phyloP scores from a whole-genome alignment of 2,329 filamentous ascomycete genomes.

The Neofusicoccum umdonicola region DNA sequence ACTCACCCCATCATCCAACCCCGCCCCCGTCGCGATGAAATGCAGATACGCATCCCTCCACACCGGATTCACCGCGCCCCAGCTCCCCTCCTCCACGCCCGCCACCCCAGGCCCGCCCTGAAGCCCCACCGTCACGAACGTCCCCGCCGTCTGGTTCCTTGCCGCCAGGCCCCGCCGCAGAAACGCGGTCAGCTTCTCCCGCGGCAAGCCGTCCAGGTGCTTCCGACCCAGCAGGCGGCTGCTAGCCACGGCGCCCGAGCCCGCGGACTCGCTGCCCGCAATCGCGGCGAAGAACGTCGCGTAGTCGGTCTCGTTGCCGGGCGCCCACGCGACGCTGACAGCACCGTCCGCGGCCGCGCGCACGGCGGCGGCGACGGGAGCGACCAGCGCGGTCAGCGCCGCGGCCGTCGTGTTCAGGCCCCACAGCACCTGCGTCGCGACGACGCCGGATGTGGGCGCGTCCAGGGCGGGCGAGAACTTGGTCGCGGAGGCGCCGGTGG shows the following conservation, averaged over 20 bases:
- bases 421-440: conserved; percentile 29
- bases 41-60: conserved; percentile 38
- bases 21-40: conserved; percentile 27
- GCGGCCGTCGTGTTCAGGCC: conserved; percentile 27
- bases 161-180: conserved; percentile 21
- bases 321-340: background rate
- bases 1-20: background rate
- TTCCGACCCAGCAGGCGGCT: conserved; percentile 36
- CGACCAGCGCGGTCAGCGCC: conserved; percentile 21
- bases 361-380: conserved; percentile 18
- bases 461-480: conserved; percentile 35
- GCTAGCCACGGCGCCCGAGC: conserved; percentile 29
- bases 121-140: conserved; percentile 27
- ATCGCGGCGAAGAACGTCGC: conserved; percentile 29
- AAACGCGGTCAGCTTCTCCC: background rate
- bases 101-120: conserved; percentile 29
- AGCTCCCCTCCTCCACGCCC: conserved; percentile 26
- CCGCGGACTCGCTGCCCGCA: conserved; percentile 28
- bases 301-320: conserved; percentile 28
- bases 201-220: conserved; percentile 29
- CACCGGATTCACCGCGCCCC: conserved; percentile 27
- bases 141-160: conserved; percentile 23
- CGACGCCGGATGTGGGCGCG: conserved; percentile 27
- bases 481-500: background rate
- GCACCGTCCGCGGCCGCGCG: conserved; percentile 10